phyloP scores from a whole-genome alignment of 306 rosid species.

The Cercis canadensis region DNA sequence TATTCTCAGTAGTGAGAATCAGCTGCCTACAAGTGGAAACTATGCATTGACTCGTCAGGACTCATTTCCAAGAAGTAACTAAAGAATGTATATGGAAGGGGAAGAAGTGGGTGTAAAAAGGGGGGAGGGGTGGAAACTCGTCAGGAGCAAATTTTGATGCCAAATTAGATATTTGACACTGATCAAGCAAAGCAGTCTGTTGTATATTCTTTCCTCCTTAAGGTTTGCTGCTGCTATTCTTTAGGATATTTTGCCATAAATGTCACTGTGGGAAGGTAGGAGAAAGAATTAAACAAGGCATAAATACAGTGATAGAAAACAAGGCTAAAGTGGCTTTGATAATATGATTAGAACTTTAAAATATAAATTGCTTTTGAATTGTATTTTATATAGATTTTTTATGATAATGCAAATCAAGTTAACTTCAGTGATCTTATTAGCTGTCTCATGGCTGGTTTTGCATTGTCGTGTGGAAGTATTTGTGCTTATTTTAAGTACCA shows the following conservation, averaged over 20 bases:
- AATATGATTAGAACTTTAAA: conserved; percentile 24
- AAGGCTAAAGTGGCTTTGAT: conserved; percentile 16
- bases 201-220: conserved; percentile 36
- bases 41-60: conserved; percentile 52
- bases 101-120: conserved; percentile 30
- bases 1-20: conserved; percentile 27
- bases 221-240: conserved; percentile 39
- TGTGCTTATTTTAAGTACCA: too few relatives aligned
- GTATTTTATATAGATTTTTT: conserved; percentile 26
- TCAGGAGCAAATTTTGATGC: conserved; percentile 1
- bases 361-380: conserved; percentile 22
- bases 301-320: not conserved
- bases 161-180: conserved; percentile 2
- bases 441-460: too few relatives aligned
- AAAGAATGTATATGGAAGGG: not conserved
- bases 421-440: conserved; percentile 6
- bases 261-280: conserved; percentile 7
- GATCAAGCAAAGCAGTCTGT: conserved; percentile 27
- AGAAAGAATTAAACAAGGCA: conserved; percentile 12
- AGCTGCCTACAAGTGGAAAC: conserved; percentile 34
- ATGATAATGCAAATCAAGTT: not conserved
- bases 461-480: too few relatives aligned
- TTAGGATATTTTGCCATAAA: conserved; percentile 25
- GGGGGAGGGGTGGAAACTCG: conserved; percentile 31
- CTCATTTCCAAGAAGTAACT: conserved; percentile 42